Evolutionary conservation across 2,329 filamentous ascomycete genomes (phyloP), one percentile per base, ranked within the genome.

Genomic region (Mariannaea sp.): DNA sequence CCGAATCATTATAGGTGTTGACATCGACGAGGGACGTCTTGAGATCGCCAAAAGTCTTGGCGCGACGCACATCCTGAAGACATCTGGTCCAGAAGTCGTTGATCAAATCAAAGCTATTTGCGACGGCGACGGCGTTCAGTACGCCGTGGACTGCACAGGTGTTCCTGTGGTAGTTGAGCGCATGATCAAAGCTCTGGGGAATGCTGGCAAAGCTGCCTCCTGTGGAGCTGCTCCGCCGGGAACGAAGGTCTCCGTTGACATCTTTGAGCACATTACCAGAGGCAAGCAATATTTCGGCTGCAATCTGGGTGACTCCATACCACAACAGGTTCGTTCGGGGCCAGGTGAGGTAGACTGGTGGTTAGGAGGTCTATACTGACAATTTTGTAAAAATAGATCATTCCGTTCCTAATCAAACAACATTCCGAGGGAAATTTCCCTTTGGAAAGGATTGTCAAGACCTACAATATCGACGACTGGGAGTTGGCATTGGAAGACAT

Each of bases 141-240:
- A 39, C 40, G 59, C 58, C 2, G 48, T 61, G 0, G 58, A 61
- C 19, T 61, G 59, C 5, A 57, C 59, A 7, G 59, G 59, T 2
- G 44, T 59, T 3, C 50, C 53, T 0, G 24, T 53, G 0, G 49
- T 61, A 2, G 16, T 61, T 1, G 59, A 59, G 9, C 55, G 39
- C 0, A 59, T 61, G 56, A 35, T 61, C 0, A n/a, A 39, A 1
- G 30, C 44, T 0, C 6, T 61, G 1, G 58, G 56, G 0, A 55
- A 51, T 42, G 54, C 46, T 29, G 59, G 58, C 0, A 53, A 33
- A 1, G 56, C 39, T 3, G 59, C 53, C 2, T 55, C 56, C 0
- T 53, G 61, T 0, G 59, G 58, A 2, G 59, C 58, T 1, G 53
- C 59, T 17, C 29, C 19, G 3, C 46, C 0, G 24, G 42, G 1